Conservation (phyloP, 495 filamentous ascomycete genomes). For the Penicillium pulvis region DNA sequence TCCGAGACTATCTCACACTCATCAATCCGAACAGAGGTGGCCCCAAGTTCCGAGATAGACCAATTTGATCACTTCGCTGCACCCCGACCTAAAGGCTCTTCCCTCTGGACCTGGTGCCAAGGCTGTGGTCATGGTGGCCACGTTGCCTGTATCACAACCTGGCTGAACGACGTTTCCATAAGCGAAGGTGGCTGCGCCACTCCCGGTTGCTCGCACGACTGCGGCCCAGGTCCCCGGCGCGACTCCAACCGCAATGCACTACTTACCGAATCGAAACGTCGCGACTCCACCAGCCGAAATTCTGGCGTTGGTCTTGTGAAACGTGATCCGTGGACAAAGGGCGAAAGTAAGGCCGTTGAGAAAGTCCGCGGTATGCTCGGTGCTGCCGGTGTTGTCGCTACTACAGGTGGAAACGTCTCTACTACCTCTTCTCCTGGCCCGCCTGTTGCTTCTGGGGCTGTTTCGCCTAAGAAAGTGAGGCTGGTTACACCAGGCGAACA, state of each 20-base stretch:
- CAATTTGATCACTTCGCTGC: constrained; percentile 22
- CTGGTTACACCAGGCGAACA: constrained; percentile 49
- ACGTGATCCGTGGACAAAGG: constrained; percentile 44
- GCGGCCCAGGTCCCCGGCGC: constrained; percentile 63
- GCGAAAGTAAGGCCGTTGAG: constrained; percentile 49
- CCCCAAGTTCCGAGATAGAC: constrained; percentile 29
- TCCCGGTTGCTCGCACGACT: constrained; percentile 72
- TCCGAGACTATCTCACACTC: constrained; percentile 28
- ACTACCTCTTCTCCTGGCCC: constrained; percentile 23
- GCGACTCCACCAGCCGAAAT: constrained; percentile 39
- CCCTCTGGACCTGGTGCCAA: constrained; percentile 70
- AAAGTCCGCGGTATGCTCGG: constrained; percentile 52
- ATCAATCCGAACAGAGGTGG: constrained; percentile 36
- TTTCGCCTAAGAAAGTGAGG: constrained; percentile 50
- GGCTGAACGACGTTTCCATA: constrained; percentile 58
- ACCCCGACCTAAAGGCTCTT: constrained; percentile 34
- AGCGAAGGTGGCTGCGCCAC: constrained; percentile 74
- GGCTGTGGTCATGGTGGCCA: constrained; percentile 78
- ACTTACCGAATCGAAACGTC: constrained; percentile 38
- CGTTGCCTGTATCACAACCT: constrained; percentile 64
- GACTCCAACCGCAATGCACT: constrained; percentile 43
- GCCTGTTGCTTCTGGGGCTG: constrained; percentile 28
- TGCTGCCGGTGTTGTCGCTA: constrained; percentile 28
- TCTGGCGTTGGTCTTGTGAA: constrained; percentile 42
- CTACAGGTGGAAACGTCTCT: constrained; percentile 25